Evolutionary conservation across 306 rosid species (phyloP), one percentile per base, ranked within the genome.

Genomic region (Casuarina glauca): DNA sequence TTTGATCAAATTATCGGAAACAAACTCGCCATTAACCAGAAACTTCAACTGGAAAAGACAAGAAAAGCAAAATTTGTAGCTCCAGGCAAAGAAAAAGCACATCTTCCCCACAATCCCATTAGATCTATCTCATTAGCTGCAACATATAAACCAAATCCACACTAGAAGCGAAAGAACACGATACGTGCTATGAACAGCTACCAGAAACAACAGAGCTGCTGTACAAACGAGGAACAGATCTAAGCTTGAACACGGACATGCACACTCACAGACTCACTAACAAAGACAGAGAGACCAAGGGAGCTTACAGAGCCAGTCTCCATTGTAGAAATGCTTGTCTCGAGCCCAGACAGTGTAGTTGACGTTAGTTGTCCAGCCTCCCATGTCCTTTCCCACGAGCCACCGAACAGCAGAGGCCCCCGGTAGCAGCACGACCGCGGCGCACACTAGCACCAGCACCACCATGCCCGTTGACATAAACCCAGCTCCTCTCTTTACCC

Each of bases 271-370:
- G 4, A 36, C 15, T 20, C 7, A 42, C 19, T 16, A 20, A 42
- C 3, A 42, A 64, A n/a, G 49, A 52, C 35, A 60, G 35, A 42
- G 43, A 62, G 39, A 60, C 7, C 50, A 46, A 49, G 38, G 41
- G 16, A 32, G 69, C 90, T 88, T 90, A 95, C 97, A 93, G 72
- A 95, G 96, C 98, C 97, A 95, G 52, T 95, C 99, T 49, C 87
- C 96, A 74, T 86, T 86, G 91, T 93, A 93, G 93, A 95, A 95
- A 80, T 95, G 93, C 69, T 70, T 85, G 38, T 17, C 94, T 76
- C 72, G 77, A 35, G 93, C 93, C 98, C 98, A 95, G 4, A 73
- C 64, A 39, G 97, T 93, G 85, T 90, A 93, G 87, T 95, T 95
- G 2, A 91, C 69, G 85, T 87, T 88, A 62, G 89, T 62, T 53